Percentiles rank a stretch among this genome's conserved stretches.
phyloP scores from a whole-genome alignment of 108 stramenopile species.

The Cylindrotheca fusiformis region DNA sequence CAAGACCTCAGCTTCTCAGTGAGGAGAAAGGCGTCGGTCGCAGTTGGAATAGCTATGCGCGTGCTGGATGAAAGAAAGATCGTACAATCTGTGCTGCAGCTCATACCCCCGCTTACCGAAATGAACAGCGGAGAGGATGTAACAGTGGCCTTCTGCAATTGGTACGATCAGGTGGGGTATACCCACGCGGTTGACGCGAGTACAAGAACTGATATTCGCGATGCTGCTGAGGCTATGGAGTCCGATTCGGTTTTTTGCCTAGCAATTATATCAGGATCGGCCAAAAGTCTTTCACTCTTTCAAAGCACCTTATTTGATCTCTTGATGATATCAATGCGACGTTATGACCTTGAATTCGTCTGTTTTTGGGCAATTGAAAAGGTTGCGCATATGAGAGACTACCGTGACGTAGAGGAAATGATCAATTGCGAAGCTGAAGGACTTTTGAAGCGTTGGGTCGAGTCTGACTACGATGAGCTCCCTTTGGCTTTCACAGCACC shows the following conservation, averaged over 20 bases:
- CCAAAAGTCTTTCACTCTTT: conserved; percentile 21
- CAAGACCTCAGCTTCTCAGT: conserved; percentile 14
- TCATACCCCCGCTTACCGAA: conserved; percentile 8
- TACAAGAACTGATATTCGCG: conserved; percentile 1
- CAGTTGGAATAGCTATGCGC: conserved; percentile 9
- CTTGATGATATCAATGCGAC: conserved; percentile 29
- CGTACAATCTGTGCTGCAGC: conserved; percentile 9
- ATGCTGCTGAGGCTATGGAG: conserved; percentile 47
- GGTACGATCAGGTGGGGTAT: conserved; percentile 14
- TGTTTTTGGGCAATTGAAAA: conserved; percentile 58
- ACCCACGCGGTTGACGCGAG: conserved; percentile 4
- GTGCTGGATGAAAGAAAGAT: conserved; percentile 21
- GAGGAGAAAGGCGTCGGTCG: conserved; percentile 21
- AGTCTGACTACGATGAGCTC: conserved; percentile 26
- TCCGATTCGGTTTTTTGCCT: conserved; percentile 45
- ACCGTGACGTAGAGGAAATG: conserved; percentile 37
- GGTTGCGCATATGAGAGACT: conserved; percentile 50
- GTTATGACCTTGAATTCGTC: conserved; percentile 36
- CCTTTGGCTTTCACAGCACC: conserved; percentile 61
- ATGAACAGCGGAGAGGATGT: not conserved
- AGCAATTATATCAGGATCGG: conserved; percentile 53
- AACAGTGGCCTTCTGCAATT: conserved; percentile 6
- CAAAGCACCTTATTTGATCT: conserved; percentile 52
- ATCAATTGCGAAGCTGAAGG: conserved; percentile 37
- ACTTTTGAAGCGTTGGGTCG: conserved; percentile 48